Evolutionary conservation across 1,284 basidiomycete species (phyloP).

Genomic region (Cutaneotrichosporon daszewskae): DNA sequence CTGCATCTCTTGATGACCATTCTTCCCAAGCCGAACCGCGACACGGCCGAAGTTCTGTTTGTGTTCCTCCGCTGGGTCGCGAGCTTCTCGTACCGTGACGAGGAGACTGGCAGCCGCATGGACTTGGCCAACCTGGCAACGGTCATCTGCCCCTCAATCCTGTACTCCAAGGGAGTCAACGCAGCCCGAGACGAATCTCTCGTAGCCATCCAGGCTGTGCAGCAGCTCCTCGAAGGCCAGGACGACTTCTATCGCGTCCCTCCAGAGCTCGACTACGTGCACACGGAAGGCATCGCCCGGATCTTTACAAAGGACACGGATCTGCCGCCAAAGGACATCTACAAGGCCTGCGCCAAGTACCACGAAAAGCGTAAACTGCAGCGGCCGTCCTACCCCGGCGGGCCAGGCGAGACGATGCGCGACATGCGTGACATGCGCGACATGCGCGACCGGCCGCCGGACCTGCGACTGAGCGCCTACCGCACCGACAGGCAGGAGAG

Average conservation of each 20-base stretch:
- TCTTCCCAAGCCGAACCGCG: conserved; percentile 86
- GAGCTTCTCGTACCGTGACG: conserved; percentile 96
- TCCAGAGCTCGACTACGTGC: conserved; percentile 70
- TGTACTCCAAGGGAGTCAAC: conserved; percentile 77
- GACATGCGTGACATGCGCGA: neutral
- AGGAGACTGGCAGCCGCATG: conserved; percentile 98
- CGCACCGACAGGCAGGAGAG: neutral
- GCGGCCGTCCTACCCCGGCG: conserved; percentile 1
- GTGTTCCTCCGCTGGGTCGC: conserved; percentile 99
- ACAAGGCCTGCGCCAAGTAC: conserved; percentile 83
- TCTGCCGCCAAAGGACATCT: conserved; percentile 77
- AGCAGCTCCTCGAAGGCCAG: conserved; percentile 81
- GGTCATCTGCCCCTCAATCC: conserved; percentile 93
- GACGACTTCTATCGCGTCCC: conserved; percentile 90
- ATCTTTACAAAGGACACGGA: conserved; percentile 77
- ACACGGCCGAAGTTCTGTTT: conserved; percentile 96
- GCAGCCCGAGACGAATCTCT: conserved; percentile 91
- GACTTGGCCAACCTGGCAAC: conserved; percentile 95
- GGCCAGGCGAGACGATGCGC: neutral
- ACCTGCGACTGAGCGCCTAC: neutral
- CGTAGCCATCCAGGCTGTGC: conserved; percentile 78
- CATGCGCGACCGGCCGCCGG: neutral
- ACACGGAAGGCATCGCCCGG: conserved; percentile 67
- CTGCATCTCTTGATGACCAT: conserved; percentile 83
- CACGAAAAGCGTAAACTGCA: conserved; percentile 25